Evolutionary conservation across 208 protist species (phyloP).

Genomic region (Trypanosoma mega): DNA sequence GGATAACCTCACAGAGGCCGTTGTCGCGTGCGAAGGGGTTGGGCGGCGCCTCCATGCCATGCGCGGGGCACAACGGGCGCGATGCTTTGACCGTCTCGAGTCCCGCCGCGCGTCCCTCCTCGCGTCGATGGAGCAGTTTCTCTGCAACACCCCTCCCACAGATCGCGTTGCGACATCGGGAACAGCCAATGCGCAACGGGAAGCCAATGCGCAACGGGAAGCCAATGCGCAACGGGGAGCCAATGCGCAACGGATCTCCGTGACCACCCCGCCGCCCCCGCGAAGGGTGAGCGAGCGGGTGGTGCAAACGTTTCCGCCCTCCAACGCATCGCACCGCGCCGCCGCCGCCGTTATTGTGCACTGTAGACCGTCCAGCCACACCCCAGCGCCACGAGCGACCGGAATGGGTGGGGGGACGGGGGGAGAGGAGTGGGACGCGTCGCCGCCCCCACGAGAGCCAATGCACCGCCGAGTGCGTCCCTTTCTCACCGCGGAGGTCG

Average conservation of each 20-base stretch:
- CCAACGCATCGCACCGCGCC: not conserved
- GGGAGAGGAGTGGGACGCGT: no score
- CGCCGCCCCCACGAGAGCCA: not conserved
- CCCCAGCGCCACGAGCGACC: no score
- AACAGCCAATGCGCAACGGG: no score
- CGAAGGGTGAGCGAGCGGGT: not conserved
- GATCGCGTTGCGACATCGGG: no score
- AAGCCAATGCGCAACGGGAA: no score
- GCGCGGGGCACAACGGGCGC: conserved; percentile 4
- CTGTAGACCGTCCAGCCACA: no score
- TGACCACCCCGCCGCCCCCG: no score
- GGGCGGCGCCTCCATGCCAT: conserved; percentile 1
- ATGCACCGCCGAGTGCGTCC: conserved; percentile 5
- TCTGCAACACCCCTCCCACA: not conserved
- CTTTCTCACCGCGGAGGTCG: conserved; percentile 1
- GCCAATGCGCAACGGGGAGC: no score
- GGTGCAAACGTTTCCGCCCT: not conserved
- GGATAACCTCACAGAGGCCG: conserved; percentile 16
- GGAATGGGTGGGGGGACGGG: no score
- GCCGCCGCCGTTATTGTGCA: no score
- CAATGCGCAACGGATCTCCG: no score
- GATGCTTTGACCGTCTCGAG: conserved; percentile 19
- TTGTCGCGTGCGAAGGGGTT: conserved; percentile 13
- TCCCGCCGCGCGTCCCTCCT: conserved; percentile 2
- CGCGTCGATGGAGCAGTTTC: conserved; percentile 2